These are phyloP conservation scores for Salix viminalis DNA, from an alignment of 345 rosid genomes.

Conservation along the genomic window DNA sequence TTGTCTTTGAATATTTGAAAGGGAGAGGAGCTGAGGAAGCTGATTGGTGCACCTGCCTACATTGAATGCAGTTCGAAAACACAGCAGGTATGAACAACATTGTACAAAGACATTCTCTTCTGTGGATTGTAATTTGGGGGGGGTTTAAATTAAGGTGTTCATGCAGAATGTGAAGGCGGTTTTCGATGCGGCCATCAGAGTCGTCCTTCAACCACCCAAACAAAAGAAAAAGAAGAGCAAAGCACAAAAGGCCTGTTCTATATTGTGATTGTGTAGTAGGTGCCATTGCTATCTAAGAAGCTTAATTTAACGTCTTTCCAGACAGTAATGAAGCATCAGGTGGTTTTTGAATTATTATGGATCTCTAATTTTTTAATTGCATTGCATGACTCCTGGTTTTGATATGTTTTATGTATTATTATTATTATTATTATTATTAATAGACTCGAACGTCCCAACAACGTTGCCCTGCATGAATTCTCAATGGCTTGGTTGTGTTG, in stretches of 20 bases:
- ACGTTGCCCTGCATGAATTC: constrained; percentile 11
- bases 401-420: constrained; percentile 28
- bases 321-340: constrained; percentile 27
- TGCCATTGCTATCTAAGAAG: constrained; percentile 25
- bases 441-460: constrained; percentile 19
- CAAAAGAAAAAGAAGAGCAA: constrained; percentile 79
- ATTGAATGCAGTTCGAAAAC: constrained; percentile 93
- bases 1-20: constrained; percentile 16
- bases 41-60: constrained; percentile 79
- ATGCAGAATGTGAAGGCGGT: constrained; percentile 82
- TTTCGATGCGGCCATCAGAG: constrained; percentile 78
- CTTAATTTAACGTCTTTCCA: constrained; percentile 14
- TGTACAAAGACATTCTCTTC: background rate
- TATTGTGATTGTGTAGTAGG: constrained; percentile 46
- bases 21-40: constrained; percentile 96
- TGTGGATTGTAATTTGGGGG: background rate
- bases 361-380: constrained; percentile 24
- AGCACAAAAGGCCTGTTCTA: constrained; percentile 69
- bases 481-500: constrained; percentile 1
- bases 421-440: constrained; percentile 3
- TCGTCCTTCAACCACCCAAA: constrained; percentile 83
- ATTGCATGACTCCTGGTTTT: constrained; percentile 21
- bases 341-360: constrained; percentile 31
- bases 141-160: background rate
- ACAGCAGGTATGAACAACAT: constrained; percentile 55